Conservation (phyloP, 2,329 filamentous ascomycete species). For the Pseudogymnoascus sp. region DNA sequence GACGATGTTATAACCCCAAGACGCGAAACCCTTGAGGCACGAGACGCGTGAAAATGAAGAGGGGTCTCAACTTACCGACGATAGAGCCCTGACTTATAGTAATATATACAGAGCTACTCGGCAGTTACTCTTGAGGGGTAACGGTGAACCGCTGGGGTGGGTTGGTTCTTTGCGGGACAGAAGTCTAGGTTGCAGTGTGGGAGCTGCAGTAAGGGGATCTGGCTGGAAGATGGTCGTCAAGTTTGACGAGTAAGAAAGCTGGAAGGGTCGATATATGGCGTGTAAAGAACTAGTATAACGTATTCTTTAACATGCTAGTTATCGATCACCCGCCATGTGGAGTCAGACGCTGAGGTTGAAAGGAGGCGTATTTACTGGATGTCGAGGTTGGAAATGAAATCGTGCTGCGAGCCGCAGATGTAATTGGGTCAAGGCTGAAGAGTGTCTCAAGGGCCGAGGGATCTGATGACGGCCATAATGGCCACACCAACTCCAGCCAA, state of each 20-base stretch:
- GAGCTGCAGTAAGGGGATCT: constrained; percentile 5
- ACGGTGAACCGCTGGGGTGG: not conserved
- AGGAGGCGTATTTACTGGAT: not conserved
- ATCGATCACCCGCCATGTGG: constrained; percentile 7
- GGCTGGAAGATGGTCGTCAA: not conserved
- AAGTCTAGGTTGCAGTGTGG: not conserved
- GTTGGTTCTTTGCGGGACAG: not conserved
- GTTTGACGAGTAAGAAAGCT: not conserved
- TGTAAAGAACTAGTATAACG: constrained; percentile 1
- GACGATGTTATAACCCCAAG: constrained; percentile 4
- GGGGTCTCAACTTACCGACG: constrained; percentile 3
- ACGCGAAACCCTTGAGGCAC: not conserved
- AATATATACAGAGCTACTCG: constrained; percentile 1
- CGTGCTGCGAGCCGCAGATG: constrained; percentile 6
- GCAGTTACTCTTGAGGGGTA: constrained; percentile 6
- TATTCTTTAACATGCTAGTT: constrained; percentile 4
- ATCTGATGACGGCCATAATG: constrained; percentile 5
- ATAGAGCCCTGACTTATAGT: constrained; percentile 5
- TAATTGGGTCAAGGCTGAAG: constrained; percentile 8
- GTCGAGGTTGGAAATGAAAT: constrained; percentile 9
- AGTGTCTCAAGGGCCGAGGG: not conserved
- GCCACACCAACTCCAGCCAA: not conserved
- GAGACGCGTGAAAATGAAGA: not conserved
- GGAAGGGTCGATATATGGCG: not conserved
- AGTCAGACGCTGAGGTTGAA: not conserved